phyloP scores from a whole-genome alignment of 2,329 filamentous ascomycete species.

The Alternaria tenuissima region DNA sequence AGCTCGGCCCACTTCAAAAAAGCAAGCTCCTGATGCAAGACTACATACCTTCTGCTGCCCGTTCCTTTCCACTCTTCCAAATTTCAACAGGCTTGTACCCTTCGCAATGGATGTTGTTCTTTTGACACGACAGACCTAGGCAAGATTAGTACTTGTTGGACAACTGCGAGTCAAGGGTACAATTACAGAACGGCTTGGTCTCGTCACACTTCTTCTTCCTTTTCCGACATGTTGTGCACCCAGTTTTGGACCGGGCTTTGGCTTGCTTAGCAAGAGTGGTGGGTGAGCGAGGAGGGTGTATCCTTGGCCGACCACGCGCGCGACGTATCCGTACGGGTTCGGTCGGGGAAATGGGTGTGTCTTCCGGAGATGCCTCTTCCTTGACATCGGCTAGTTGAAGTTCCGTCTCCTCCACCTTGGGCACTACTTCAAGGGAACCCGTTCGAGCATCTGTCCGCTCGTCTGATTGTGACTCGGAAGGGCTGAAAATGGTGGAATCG shows the following conservation, averaged over 20 bases:
- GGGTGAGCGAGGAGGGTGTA: constrained; percentile 72
- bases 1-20: constrained; percentile 17
- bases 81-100: constrained; percentile 86
- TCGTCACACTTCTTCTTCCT: constrained; percentile 69
- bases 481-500: constrained; percentile 35
- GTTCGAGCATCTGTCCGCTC: constrained; percentile 35
- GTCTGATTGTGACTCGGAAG: constrained; percentile 38
- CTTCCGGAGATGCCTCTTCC: constrained; percentile 43
- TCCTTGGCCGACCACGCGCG: constrained; percentile 78
- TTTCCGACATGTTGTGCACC: constrained; percentile 66
- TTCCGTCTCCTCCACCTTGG: constrained; percentile 65
- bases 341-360: constrained; percentile 45
- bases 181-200: constrained; percentile 55
- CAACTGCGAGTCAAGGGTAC: background rate
- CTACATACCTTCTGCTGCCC: constrained; percentile 67
- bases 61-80: constrained; percentile 87
- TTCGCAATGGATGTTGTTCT: constrained; percentile 91
- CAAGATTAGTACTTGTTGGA: constrained; percentile 32
- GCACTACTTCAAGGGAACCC: constrained; percentile 52
- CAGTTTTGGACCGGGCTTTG: constrained; percentile 72
- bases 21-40: background rate
- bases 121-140: constrained; percentile 84
- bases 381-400: constrained; percentile 53
- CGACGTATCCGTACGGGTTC: constrained; percentile 50
- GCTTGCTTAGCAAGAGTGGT: constrained; percentile 72